These are phyloP conservation scores for Penicillium psychrofluorescens DNA, from an alignment of 495 filamentous ascomycete genomes.

Conservation along the genomic window DNA sequence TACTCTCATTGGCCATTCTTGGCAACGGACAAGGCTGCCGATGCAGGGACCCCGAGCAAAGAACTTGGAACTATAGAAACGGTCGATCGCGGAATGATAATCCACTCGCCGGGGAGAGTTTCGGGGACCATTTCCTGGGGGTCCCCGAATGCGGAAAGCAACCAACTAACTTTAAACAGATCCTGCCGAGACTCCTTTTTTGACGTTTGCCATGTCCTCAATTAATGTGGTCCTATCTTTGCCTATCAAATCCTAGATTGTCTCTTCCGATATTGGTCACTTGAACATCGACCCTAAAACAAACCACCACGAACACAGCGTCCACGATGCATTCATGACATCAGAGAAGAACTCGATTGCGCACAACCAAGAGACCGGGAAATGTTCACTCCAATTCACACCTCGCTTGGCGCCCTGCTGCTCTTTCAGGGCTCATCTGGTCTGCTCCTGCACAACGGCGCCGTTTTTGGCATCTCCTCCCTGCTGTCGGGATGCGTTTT, in stretches of 20 bases:
- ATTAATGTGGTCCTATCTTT: too few relatives aligned
- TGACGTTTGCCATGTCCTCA: too few relatives aligned
- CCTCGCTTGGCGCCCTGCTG: slow-evolving; percentile 47
- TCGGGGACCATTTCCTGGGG: slow-evolving; percentile 10
- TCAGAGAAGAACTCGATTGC: not conserved
- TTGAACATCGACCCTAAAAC: too few relatives aligned
- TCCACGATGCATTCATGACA: not conserved
- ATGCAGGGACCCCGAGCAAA: too few relatives aligned
- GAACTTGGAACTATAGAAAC: too few relatives aligned
- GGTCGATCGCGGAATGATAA: too few relatives aligned
- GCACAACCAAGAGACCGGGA: slow-evolving; percentile 2
- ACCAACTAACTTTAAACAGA: not conserved
- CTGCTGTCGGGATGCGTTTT: slow-evolving; percentile 34
- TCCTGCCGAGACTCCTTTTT: too few relatives aligned
- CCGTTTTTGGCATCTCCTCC: slow-evolving; percentile 49
- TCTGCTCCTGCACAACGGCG: slow-evolving; percentile 48
- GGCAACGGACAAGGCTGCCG: too few relatives aligned
- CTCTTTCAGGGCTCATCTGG: slow-evolving; percentile 46
- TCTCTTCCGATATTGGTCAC: too few relatives aligned
- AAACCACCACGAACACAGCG: not conserved
- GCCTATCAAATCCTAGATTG: too few relatives aligned
- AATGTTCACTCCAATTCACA: slow-evolving; percentile 56
- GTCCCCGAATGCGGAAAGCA: slow-evolving; percentile 12
- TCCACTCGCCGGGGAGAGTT: not conserved
- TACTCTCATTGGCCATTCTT: too few relatives aligned